Evolutionary conservation across 768 basidiomycete genomes (phyloP), one percentile per base, ranked within the genome.

Genomic region (Calocybe indica): DNA sequence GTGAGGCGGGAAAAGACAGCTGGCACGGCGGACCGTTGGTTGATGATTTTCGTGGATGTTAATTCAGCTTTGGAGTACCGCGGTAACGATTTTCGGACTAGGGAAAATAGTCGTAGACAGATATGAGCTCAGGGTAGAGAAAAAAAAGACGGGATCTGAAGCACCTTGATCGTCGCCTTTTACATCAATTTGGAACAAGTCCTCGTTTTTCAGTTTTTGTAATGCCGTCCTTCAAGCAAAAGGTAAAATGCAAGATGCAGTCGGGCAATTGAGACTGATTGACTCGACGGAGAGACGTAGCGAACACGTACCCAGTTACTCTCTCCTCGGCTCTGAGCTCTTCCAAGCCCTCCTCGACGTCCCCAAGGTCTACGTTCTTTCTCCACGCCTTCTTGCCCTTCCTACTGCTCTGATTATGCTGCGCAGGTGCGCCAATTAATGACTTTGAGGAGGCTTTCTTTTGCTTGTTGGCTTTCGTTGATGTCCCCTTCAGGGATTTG

Each of bases 381-480:
- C 93, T 68, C 93, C 93, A 95, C 40, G 92, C 82, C 47, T 79
- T 81, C 63, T 95, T 95, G n/a, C 92, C 90, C 63, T 92, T 95
- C 48, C 92, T 71, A 56, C 85, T 88, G 0, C 81, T 64, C 63
- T 94, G 92, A 14, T 65, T 74, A 44, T 71, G 76, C 50, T 85
- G 80, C 1, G 80, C 71, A 0, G 82, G 80, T 0, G 82, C 83
- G 4, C 82, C 82, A 10, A 74, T 47, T 1, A 57, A 43, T 5
- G 73, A 67, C 36, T 60, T 58, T 40, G 51, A 43, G 5, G 45
- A 59, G 14, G 54, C 7, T 54, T 51, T 62, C 41, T 45, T 47
- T 22, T 22, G 22, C 22, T 22, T 22, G 22, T 22, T 22, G 4
- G 22, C 22, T 22, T 22, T 22, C 22, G 22, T 22, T 22, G 22